Percentiles rank a stretch among this genome's conserved stretches.
Conservation (phyloP, 176 grass and related monocot genomes). For the Puccinellia tenuiflora region DNA sequence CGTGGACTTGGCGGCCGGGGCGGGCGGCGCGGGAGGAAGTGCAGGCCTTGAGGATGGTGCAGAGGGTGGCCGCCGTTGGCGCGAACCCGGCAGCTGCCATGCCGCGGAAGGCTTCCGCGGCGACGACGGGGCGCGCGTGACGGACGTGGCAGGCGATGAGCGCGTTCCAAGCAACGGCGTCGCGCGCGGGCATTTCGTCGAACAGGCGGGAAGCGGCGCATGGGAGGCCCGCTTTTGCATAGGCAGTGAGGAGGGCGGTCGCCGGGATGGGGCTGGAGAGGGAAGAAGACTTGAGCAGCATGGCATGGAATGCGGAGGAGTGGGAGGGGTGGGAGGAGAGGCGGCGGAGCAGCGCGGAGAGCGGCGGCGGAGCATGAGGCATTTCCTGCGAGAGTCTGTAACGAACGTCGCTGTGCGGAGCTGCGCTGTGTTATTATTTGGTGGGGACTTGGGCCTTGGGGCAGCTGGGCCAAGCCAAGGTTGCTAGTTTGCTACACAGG, state of each 20-base stretch:
- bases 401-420: no score
- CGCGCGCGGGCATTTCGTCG: conserved; percentile 53
- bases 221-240: conserved; percentile 28
- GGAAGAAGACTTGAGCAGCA: conserved; percentile 40
- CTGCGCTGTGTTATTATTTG: no score
- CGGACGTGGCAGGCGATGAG: conserved; percentile 46
- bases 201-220: conserved; percentile 37
- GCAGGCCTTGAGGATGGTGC: conserved; percentile 53
- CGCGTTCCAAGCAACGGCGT: conserved; percentile 59
- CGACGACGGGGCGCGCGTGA: conserved; percentile 14
- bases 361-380: neutral
- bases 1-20: conserved; percentile 48
- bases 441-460: no score
- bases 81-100: conserved; percentile 20
- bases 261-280: conserved; percentile 29
- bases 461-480: no score
- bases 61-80: conserved; percentile 40
- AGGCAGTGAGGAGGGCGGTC: conserved; percentile 47
- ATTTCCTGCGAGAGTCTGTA: no score
- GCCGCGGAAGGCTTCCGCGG: conserved; percentile 16
- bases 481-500: no score
- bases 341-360: conserved; percentile 16
- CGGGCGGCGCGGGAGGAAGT: conserved; percentile 14
- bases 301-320: neutral
- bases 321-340: conserved; percentile 17